Evolutionary conservation across 108 stramenopile genomes (phyloP).

Genomic region (Fistulifera solaris): DNA sequence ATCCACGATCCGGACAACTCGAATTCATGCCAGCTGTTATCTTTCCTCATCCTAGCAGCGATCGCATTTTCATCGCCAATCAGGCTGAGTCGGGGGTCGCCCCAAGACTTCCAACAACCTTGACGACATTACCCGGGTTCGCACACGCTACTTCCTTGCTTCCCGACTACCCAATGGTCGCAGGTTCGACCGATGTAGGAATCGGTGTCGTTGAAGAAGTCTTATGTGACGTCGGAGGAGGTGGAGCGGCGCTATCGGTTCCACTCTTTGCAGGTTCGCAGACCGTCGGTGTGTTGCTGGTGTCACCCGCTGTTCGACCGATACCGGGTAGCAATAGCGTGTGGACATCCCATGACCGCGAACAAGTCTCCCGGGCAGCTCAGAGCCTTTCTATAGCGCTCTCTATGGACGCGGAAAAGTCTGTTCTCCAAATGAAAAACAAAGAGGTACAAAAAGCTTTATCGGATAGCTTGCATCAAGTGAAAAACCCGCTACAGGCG

Average conservation of each 20-base stretch:
- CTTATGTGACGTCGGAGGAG: slow-evolving; percentile 28
- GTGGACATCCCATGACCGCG: slow-evolving; percentile 56
- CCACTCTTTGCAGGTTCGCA: slow-evolving; percentile 71
- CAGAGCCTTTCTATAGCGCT: slow-evolving; percentile 71
- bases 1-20: slow-evolving; percentile 57
- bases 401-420: slow-evolving; percentile 69
- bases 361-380: slow-evolving; percentile 61
- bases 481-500: slow-evolving; percentile 86
- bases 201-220: slow-evolving; percentile 53
- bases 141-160: slow-evolving; percentile 35
- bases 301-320: slow-evolving; percentile 17
- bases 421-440: slow-evolving; percentile 30
- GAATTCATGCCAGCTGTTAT: slow-evolving; percentile 72
- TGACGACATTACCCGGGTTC: slow-evolving; percentile 54
- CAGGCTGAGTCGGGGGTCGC: slow-evolving; percentile 46
- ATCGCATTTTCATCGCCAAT: slow-evolving; percentile 70
- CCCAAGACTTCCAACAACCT: slow-evolving; percentile 32
- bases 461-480: slow-evolving; percentile 74
- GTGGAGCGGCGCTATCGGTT: slow-evolving; percentile 47
- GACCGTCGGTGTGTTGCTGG: slow-evolving; percentile 63
- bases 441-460: slow-evolving; percentile 42
- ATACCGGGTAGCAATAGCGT: neutral
- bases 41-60: slow-evolving; percentile 56
- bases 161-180: slow-evolving; percentile 53
- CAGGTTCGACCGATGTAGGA: slow-evolving; percentile 16